Evolutionary conservation across 2,329 filamentous ascomycete species (phyloP).

Genomic region (Diaporthe sp.): DNA sequence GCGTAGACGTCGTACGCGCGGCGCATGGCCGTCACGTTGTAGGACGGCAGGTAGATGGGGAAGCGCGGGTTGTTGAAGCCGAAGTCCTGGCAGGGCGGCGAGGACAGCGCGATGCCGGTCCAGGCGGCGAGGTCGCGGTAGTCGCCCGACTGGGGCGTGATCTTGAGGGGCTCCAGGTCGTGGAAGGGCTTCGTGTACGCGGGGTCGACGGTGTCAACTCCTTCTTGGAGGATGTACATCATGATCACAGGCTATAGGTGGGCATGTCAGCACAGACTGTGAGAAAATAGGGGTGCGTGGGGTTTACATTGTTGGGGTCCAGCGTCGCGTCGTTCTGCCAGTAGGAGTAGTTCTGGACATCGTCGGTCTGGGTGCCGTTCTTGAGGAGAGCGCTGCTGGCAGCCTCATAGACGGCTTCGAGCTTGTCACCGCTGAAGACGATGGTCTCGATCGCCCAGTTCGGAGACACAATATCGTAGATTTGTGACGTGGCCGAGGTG

Average conservation of each 20-base stretch:
- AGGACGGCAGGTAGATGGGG: conserved; percentile 40
- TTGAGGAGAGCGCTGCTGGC: conserved; percentile 57
- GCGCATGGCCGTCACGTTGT: conserved; percentile 53
- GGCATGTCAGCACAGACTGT: neutral
- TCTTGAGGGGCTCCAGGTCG: conserved; percentile 55
- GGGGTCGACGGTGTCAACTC: conserved; percentile 56
- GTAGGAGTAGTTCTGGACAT: conserved; percentile 66
- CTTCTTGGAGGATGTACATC: conserved; percentile 60
- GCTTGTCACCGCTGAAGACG: conserved; percentile 59
- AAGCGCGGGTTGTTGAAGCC: conserved; percentile 55
- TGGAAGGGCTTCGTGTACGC: conserved; percentile 59
- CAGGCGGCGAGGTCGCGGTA: conserved; percentile 61
- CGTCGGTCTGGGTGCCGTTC: conserved; percentile 56
- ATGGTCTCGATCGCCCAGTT: conserved; percentile 57
- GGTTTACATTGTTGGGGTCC: conserved; percentile 57
- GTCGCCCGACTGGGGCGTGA: conserved; percentile 52
- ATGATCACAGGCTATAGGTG: conserved; percentile 54
- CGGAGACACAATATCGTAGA: conserved; percentile 57
- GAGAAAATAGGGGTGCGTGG: neutral
- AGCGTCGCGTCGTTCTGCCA: conserved; percentile 57
- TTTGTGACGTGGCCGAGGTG: conserved; percentile 60
- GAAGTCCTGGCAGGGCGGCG: conserved; percentile 58
- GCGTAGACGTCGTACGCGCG: conserved; percentile 53
- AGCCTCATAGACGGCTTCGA: conserved; percentile 57
- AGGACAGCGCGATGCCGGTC: conserved; percentile 56